Base-by-base conservation (phyloP, 148 eudicot genomes). In the Rhododendron henanense region DNA sequence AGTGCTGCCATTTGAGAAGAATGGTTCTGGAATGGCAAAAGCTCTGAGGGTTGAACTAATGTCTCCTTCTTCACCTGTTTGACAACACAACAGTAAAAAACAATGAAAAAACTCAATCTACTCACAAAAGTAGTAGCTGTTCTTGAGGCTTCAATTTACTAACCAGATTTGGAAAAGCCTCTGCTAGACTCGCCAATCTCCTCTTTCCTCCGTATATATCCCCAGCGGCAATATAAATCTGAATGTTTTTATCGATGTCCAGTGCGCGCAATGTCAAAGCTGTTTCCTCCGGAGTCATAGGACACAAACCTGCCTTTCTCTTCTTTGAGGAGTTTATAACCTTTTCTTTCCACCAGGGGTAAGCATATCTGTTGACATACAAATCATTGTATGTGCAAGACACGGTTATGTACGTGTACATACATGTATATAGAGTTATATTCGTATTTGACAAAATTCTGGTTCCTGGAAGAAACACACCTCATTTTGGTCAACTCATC, bases 321-420 rank as follows among this genome's bases (percentile, higher is more conserved):
- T 93, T 96, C 89, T 92, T 85, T 41, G 91, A 93, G 50, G 98
- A 96, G 84, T 94, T 91, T 86, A 96, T 96, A 14, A 93, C 91
- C 85, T 96, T 96, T 89, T 96, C 98, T 87, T 94, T 96, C 98
- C 98, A 96, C 98, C 98, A 96, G 2, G 98, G 98, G 90, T 94
- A 94, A 81, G 98, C 98, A 88, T 96, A 96, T 91, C 98, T 96
- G 91, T 23, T 8, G 33, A n/a, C 10, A n/a, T 9, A 25, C 1
- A 9, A 10, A 25, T 65, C 25, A n/a, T 8, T n/a, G 31, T 25
- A 25, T 5, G 33, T n/a, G n/a, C 5, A 23, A 25, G 33, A 65
- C 31, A 21, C 2, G 10, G 6, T 7, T 63, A 8, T 63, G 28
- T 6, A 1, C 6, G 6, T 23, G 10, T 21, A 23, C 69, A 57